Percentiles rank a stretch among this genome's conserved stretches.
Evolutionary conservation across 2,329 filamentous ascomycete species (phyloP).

Genomic region (Berkeleyomyces rouxiae): DNA sequence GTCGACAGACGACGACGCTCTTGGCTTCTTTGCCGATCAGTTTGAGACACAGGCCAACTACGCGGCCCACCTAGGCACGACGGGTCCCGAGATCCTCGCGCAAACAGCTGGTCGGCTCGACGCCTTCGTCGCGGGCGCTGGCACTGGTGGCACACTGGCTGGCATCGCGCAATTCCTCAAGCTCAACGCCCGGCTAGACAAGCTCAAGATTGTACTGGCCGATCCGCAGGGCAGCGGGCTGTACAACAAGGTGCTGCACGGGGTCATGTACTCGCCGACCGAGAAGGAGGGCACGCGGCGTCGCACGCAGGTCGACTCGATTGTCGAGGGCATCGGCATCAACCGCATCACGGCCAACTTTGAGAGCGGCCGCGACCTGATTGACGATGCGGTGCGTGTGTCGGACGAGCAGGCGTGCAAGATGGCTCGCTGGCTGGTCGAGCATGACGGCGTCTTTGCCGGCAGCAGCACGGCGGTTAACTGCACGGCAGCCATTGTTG

Average conservation of each 20-base stretch:
- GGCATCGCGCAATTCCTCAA: constrained; percentile 77
- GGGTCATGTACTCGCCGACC: constrained; percentile 84
- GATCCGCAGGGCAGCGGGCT: constrained; percentile 90
- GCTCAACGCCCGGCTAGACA: constrained; percentile 39
- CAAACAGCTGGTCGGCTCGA: constrained; percentile 63
- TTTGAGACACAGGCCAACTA: constrained; percentile 89
- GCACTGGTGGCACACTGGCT: constrained; percentile 84
- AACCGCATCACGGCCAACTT: constrained; percentile 92
- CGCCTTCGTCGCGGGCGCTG: constrained; percentile 84
- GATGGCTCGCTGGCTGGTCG: constrained; percentile 95
- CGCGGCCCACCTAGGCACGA: constrained; percentile 63
- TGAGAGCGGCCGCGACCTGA: constrained; percentile 65
- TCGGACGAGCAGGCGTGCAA: constrained; percentile 73
- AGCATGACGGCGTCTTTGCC: constrained; percentile 86
- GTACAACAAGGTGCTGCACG: constrained; percentile 80
- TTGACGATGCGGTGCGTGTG: constrained; percentile 82
- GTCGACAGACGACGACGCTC: constrained; percentile 38
- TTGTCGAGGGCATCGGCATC: constrained; percentile 91
- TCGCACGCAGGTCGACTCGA: constrained; percentile 80
- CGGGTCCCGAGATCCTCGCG: constrained; percentile 73
- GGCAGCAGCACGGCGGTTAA: constrained; percentile 96
- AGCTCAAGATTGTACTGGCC: constrained; percentile 60
- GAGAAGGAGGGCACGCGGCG: constrained; percentile 83
- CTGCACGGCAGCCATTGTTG: constrained; percentile 61
- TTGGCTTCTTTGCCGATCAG: constrained; percentile 88